These are phyloP conservation scores for Paxillus involutus DNA, from an alignment of 768 basidiomycete species.

Conservation along the genomic window DNA sequence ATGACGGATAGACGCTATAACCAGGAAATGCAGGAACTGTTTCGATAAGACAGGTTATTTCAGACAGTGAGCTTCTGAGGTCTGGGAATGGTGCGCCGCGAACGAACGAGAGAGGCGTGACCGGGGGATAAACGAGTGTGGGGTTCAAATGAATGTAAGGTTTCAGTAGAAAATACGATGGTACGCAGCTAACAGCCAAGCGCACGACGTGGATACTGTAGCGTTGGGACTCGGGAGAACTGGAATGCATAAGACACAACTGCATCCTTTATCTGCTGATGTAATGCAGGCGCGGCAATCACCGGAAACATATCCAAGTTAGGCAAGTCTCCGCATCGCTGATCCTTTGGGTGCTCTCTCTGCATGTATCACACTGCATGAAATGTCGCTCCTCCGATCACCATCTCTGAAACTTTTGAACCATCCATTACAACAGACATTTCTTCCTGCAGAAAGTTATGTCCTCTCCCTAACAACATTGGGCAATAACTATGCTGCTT, in stretches of 20 bases:
- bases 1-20: slow-evolving; percentile 13
- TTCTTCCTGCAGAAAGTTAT: slow-evolving; percentile 49
- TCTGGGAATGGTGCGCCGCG: background rate
- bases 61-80: slow-evolving; percentile 3
- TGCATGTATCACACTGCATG: background rate
- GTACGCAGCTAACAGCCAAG: background rate
- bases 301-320: slow-evolving; percentile 25
- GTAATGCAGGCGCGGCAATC: slow-evolving; percentile 12
- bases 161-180: slow-evolving; percentile 6
- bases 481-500: slow-evolving; percentile 55
- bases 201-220: background rate
- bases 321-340: slow-evolving; percentile 19
- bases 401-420: slow-evolving; percentile 18
- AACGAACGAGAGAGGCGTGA: background rate
- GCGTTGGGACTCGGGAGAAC: slow-evolving; percentile 9
- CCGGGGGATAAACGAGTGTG: slow-evolving; percentile 23
- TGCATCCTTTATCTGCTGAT: slow-evolving; percentile 6
- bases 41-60: slow-evolving; percentile 8
- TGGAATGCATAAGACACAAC: slow-evolving; percentile 3
- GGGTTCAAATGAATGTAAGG: slow-evolving; percentile 28
- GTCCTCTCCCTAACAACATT: slow-evolving; percentile 57
- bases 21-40: background rate
- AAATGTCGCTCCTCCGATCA: slow-evolving; percentile 27
- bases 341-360: background rate
- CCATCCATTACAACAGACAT: slow-evolving; percentile 30